Conservation (phyloP, 495 filamentous ascomycete genomes). For the Xylaria curta region DNA sequence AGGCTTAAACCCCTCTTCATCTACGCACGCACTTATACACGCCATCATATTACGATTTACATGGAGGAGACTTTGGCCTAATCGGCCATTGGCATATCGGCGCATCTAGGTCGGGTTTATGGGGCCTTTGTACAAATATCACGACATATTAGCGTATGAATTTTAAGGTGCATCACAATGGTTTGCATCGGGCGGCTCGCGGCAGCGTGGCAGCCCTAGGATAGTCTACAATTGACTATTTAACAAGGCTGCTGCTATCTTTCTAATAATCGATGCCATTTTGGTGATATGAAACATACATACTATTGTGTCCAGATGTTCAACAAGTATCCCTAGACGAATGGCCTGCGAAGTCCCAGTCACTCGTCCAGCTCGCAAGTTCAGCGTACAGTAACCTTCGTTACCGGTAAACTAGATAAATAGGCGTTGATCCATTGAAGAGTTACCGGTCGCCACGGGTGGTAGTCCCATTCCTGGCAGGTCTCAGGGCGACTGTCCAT, state of each 20-base stretch:
- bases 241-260: not conserved
- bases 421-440: slow-evolving; percentile 7
- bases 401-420: slow-evolving; percentile 4
- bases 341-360: not conserved
- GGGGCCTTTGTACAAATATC: slow-evolving; percentile 1
- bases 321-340: too few species aligned
- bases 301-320: not conserved
- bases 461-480: slow-evolving; percentile 15
- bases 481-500: not conserved
- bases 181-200: not conserved
- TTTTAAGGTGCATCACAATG: not conserved
- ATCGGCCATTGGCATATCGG: slow-evolving; percentile 6
- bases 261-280: not conserved
- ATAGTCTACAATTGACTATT: slow-evolving; percentile 16
- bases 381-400: not conserved
- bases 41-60: not conserved
- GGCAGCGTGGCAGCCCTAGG: not conserved
- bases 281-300: not conserved
- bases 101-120: not conserved
- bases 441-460: slow-evolving; percentile 13
- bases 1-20: slow-evolving; percentile 31
- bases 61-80: not conserved
- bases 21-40: not conserved
- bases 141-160: slow-evolving; percentile 11
- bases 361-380: not conserved